These are phyloP conservation scores for Pestalotiopsis sp. DNA, from an alignment of 2,329 filamentous ascomycete species.

Conservation along the genomic window DNA sequence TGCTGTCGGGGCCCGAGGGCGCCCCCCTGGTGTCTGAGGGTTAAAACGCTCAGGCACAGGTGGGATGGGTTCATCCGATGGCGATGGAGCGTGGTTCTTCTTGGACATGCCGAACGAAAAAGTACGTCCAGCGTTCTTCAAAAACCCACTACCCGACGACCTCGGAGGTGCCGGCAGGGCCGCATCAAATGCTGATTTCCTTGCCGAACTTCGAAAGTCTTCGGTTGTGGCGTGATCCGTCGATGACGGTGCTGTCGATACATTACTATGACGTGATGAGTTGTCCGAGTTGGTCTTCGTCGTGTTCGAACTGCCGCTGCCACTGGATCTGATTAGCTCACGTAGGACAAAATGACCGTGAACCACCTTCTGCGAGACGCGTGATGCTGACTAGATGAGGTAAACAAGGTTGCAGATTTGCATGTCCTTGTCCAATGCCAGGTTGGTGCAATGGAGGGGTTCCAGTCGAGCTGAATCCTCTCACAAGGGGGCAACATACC, in stretches of 20 bases:
- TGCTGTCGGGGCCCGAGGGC: constrained; percentile 48
- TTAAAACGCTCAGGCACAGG: constrained; percentile 34
- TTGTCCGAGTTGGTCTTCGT: constrained; percentile 62
- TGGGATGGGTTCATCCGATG: constrained; percentile 36
- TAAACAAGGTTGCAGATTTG: background rate
- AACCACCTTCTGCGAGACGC: constrained; percentile 22
- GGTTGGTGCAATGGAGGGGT: background rate
- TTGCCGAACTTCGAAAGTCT: constrained; percentile 37
- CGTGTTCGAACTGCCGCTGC: constrained; percentile 61
- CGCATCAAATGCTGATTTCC: constrained; percentile 38
- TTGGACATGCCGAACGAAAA: constrained; percentile 61
- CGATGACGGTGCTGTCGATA: constrained; percentile 61
- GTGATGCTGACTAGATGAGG: background rate
- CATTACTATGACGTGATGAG: constrained; percentile 62
- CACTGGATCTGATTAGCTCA: constrained; percentile 40
- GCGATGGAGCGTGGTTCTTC: constrained; percentile 42
- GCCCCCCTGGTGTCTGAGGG: constrained; percentile 35
- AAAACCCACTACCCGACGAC: constrained; percentile 49
- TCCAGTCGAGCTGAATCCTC: background rate
- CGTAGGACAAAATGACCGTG: constrained; percentile 37
- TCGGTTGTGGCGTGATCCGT: constrained; percentile 44
- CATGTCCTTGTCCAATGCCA: background rate
- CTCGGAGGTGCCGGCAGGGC: constrained; percentile 45
- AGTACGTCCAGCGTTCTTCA: constrained; percentile 57
- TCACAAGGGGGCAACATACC: constrained; percentile 43